Conservation (phyloP, 306 rosid genomes). For the Cicer bijugum region DNA sequence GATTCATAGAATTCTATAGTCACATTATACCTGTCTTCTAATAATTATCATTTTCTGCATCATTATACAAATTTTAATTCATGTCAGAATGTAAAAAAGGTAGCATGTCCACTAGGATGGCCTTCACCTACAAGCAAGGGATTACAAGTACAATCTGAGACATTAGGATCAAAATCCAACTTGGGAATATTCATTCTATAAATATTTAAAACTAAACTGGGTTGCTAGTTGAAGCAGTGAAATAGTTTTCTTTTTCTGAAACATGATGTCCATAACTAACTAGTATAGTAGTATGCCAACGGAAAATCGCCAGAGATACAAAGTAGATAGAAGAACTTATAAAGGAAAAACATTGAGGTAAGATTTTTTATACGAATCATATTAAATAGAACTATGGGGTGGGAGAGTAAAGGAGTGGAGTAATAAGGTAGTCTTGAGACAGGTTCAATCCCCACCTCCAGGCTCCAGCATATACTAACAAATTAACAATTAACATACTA, state of each 20-base stretch:
- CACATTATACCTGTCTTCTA: slow-evolving; percentile 13
- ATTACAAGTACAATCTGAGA: slow-evolving; percentile 3
- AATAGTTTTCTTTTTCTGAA: slow-evolving; percentile 11
- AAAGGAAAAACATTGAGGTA: not conserved
- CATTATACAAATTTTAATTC: not conserved
- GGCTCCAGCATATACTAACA: no score
- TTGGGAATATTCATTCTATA: not conserved
- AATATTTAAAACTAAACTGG: not conserved
- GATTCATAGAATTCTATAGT: not conserved
- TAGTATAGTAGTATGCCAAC: slow-evolving; percentile 3
- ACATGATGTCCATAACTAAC: slow-evolving; percentile 3
- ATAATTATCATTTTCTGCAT: not conserved
- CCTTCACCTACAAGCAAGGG: slow-evolving; percentile 11
- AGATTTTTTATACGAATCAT: slow-evolving; percentile 4
- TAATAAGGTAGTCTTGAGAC: no score
- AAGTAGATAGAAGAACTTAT: not conserved
- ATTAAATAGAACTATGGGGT: not conserved
- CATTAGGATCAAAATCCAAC: slow-evolving; percentile 11
- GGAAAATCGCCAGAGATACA: not conserved
- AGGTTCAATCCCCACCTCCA: no score
- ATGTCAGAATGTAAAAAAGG: not conserved
- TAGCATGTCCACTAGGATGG: not conserved
- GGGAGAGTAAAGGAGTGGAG: no score
- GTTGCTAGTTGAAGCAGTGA: not conserved
- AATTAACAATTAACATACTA: no score